Base-by-base conservation (phyloP, 1,284 basidiomycete species). In the Laetiporus sulphureus region DNA sequence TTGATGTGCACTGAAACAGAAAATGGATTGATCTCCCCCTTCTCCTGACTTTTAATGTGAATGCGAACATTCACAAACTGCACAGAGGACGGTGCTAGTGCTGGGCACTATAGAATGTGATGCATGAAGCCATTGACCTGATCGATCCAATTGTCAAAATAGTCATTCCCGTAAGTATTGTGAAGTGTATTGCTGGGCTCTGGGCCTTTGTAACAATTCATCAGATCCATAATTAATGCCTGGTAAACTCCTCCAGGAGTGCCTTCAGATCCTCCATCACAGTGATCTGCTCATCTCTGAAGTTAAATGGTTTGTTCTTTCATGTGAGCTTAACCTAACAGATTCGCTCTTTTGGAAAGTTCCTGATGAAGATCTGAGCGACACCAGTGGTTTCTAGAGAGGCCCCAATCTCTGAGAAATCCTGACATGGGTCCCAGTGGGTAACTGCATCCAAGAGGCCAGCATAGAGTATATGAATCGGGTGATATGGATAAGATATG, bases 191-290 rank as follows among this genome's bases (percentile, higher is more conserved):
- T 55, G 0, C 50, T 54, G 2, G 45, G 47, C 11, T 61, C n/a
- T n/a, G n/a, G n/a, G 46, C 0, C 22, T 20, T 0, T 61, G 47
- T 12, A 66, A 69, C 0, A 71, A 50, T 0, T 65, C 64, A 36
- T 70, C 66, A 0, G 61, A 59, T 0, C 60, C 65, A 11, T 64
- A 57, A 4, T 43, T 36, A 0, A 32, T 46, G 0, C 56, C 46
- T n/a, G 59, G 64, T 5, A 70, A n/a, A n/a, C n/a, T n/a, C n/a
- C n/a, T n/a, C n/a, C n/a, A n/a, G n/a, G n/a, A n/a, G n/a, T 51
- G 12, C n/a, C 40, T 63, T 63, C 8, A 64, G 46, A 3, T 47
- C 36, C 3, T 52, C 45, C 36, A 52, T 45, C 6, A 56, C 54
- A 4, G 41, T 27, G 8, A 48, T 32, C 36, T 62, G 56, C 32